Conservation (phyloP, 768 basidiomycete genomes). For the Russula griseocarnosa region DNA sequence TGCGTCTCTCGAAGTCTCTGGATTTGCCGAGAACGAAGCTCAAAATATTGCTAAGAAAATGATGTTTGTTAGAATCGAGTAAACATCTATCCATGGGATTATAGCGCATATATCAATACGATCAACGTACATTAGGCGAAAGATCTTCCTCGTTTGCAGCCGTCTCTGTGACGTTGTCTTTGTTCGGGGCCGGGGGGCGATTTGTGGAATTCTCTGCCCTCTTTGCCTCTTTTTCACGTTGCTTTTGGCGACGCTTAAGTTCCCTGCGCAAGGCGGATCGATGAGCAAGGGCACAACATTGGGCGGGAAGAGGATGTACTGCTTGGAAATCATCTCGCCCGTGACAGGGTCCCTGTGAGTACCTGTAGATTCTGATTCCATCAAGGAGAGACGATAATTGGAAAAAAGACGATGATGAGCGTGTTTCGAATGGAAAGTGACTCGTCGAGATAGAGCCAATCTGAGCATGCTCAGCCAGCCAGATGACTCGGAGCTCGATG, state of each 20-base stretch:
- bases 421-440: not conserved
- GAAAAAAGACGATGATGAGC: conserved; percentile 2
- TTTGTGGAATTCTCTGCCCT: conserved; percentile 72
- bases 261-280: conserved; percentile 53
- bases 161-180: conserved; percentile 37
- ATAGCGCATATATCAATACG: not conserved
- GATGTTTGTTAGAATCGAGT: not conserved
- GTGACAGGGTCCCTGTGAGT: conserved; percentile 78
- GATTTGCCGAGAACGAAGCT: conserved; percentile 86
- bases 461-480: conserved; percentile 33
- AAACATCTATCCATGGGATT: not conserved
- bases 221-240: conserved; percentile 64
- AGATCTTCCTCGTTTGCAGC: conserved; percentile 72
- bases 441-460: not conserved
- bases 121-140: conserved; percentile 74
- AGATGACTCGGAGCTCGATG: conserved; percentile 1
- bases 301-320: conserved; percentile 47
- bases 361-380: conserved; percentile 40
- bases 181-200: conserved; percentile 40
- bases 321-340: conserved; percentile 96
- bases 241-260: conserved; percentile 90
- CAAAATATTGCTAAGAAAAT: conserved; percentile 84
- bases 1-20: conserved; percentile 79
- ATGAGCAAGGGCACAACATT: conserved; percentile 23
- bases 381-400: conserved; percentile 25